These are phyloP conservation scores for Trypanosoma conorhini DNA, from an alignment of 208 protist species.

Conservation along the genomic window DNA sequence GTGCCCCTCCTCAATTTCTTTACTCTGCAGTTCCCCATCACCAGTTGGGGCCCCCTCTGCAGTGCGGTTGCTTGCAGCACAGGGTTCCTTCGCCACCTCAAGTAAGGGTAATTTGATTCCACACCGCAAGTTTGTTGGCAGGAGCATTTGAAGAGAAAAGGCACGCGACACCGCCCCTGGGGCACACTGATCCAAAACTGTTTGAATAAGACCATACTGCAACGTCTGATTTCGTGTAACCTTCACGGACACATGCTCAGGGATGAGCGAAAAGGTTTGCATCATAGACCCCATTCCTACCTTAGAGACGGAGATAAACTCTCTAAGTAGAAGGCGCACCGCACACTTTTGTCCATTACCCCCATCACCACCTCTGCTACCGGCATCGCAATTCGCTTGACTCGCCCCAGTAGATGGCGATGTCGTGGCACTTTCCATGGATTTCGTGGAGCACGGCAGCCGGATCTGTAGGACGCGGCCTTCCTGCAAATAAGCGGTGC, in stretches of 20 bases:
- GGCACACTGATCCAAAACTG: constrained; percentile 26
- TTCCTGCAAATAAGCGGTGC: constrained; percentile 68
- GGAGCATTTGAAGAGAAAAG: constrained; percentile 39
- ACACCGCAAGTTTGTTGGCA: constrained; percentile 7
- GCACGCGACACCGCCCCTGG: constrained; percentile 46
- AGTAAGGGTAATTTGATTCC: background rate
- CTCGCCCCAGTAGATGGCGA: background rate
- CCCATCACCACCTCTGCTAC: background rate
- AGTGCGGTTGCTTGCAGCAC: background rate
- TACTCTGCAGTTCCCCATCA: background rate
- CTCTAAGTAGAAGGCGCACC: constrained; percentile 49
- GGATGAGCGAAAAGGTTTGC: constrained; percentile 72
- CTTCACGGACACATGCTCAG: constrained; percentile 31
- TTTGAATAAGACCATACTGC: constrained; percentile 28
- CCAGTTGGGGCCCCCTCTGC: background rate
- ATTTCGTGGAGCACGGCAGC: constrained; percentile 4
- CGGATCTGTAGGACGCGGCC: constrained; percentile 50
- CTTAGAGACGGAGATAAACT: constrained; percentile 62
- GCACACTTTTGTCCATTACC: constrained; percentile 11
- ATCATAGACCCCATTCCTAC: constrained; percentile 44
- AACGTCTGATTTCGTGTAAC: constrained; percentile 45
- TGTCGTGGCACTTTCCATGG: background rate
- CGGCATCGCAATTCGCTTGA: background rate
- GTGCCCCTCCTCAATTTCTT: background rate
- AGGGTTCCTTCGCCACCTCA: background rate